phyloP scores from a whole-genome alignment of 1,139 yeast species.

The Hanseniaspora sp. region DNA sequence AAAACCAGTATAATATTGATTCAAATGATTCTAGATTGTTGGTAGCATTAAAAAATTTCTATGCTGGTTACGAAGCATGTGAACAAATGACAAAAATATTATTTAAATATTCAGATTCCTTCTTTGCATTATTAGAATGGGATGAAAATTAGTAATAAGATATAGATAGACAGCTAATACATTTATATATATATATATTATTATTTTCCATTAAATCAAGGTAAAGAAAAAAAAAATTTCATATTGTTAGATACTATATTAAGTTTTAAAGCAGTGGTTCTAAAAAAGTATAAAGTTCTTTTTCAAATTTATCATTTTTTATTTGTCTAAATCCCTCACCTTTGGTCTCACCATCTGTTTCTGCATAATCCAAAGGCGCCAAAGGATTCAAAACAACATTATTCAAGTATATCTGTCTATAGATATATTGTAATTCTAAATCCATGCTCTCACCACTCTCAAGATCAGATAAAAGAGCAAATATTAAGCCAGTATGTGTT shows the following conservation, averaged over 20 bases:
- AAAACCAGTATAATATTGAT: background rate
- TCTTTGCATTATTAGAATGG: background rate
- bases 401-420: slow-evolving; percentile 54
- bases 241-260: background rate
- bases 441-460: slow-evolving; percentile 37
- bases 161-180: background rate
- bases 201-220: no score
- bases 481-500: slow-evolving; percentile 66
- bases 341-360: slow-evolving; percentile 24
- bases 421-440: slow-evolving; percentile 45
- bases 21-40: background rate
- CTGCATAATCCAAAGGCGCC: slow-evolving; percentile 27
- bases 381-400: slow-evolving; percentile 52
- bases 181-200: background rate
- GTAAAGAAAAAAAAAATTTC: background rate
- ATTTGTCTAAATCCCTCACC: slow-evolving; percentile 28
- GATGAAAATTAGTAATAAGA: background rate
- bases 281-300: slow-evolving; percentile 25
- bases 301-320: slow-evolving; percentile 25
- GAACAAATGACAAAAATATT: background rate
- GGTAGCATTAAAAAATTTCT: background rate
- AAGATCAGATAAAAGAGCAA: slow-evolving; percentile 64
- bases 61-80: background rate
- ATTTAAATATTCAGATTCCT: background rate
- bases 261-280: slow-evolving; percentile 24